Percentiles rank a stretch among this genome's conserved stretches.
Conservation (phyloP, 495 filamentous ascomycete species). For the Neurospora discreta region DNA sequence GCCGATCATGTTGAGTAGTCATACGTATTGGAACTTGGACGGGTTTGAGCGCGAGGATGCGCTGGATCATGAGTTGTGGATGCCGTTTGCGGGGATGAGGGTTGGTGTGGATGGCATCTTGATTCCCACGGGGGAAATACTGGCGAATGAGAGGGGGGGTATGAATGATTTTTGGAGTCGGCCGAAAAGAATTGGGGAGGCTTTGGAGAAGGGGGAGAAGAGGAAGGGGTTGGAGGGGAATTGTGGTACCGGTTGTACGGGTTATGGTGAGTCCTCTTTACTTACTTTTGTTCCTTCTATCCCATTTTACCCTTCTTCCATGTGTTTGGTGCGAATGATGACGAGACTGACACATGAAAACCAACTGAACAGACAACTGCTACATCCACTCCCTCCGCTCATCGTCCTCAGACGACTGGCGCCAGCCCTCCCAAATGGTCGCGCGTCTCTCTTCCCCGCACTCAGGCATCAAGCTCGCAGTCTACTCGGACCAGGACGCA, state of each 20-base stretch:
- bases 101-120: slow-evolving; percentile 64
- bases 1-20: slow-evolving; percentile 55
- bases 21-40: slow-evolving; percentile 83
- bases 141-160: slow-evolving; percentile 45
- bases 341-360: too few species aligned
- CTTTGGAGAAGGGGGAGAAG: slow-evolving; percentile 40
- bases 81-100: slow-evolving; percentile 61
- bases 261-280: slow-evolving; percentile 49
- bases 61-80: slow-evolving; percentile 60
- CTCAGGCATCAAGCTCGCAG: slow-evolving; percentile 62
- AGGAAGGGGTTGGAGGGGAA: slow-evolving; percentile 36
- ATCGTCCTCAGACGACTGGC: slow-evolving; percentile 35
- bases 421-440: slow-evolving; percentile 39
- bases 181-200: slow-evolving; percentile 65
- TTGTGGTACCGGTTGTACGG: slow-evolving; percentile 63
- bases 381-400: slow-evolving; percentile 33
- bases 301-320: too few species aligned
- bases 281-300: too few species aligned
- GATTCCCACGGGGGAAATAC: slow-evolving; percentile 68
- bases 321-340: too few species aligned
- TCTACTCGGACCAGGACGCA: slow-evolving; percentile 64
- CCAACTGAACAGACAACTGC: slow-evolving; percentile 33
- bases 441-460: slow-evolving; percentile 50
- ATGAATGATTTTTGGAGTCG: slow-evolving; percentile 64
- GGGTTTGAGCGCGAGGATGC: slow-evolving; percentile 57